These are phyloP conservation scores for Choanephora cucurbitarum DNA, from an alignment of 371 early-diverging fungal species.

Conservation along the genomic window DNA sequence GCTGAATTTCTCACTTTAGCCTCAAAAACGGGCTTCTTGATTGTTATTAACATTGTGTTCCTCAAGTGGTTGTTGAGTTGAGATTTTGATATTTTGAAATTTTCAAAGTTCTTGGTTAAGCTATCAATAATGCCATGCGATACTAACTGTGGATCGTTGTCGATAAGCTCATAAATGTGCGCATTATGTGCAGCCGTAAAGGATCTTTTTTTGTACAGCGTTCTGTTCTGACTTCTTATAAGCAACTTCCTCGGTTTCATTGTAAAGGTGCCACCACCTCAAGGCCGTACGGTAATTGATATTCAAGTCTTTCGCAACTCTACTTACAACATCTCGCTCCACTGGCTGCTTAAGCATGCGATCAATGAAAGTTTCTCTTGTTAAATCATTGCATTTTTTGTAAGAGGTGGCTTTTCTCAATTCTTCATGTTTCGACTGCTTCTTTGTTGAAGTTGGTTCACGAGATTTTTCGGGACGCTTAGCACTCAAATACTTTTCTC, in stretches of 20 bases:
- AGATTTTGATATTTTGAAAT: constrained; percentile 14
- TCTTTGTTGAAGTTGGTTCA: constrained; percentile 15
- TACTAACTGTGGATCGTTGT: constrained; percentile 16
- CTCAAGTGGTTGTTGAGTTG: constrained; percentile 9
- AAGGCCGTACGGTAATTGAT: constrained; percentile 6
- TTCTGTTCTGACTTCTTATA: constrained; percentile 11
- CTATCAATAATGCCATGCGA: constrained; percentile 7
- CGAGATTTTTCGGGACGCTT: constrained; percentile 17
- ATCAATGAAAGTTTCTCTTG: constrained; percentile 12
- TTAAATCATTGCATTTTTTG: constrained; percentile 8
- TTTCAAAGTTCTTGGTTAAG: constrained; percentile 12
- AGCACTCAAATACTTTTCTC: constrained; percentile 22
- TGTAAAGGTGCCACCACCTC: constrained; percentile 5
- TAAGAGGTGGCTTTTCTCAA: constrained; percentile 2
- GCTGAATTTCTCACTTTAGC: constrained; percentile 9
- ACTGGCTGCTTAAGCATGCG: constrained; percentile 9
- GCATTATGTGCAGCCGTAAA: constrained; percentile 14
- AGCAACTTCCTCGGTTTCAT: constrained; percentile 4
- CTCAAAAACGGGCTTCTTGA: constrained; percentile 7
- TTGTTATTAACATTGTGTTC: constrained; percentile 14
- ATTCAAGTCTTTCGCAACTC: constrained; percentile 5
- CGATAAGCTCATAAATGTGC: constrained; percentile 10
- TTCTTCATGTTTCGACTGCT: constrained; percentile 12
- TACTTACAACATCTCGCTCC: constrained; percentile 6
- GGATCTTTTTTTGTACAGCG: constrained; percentile 14